Evolutionary conservation across 2,329 filamentous ascomycete genomes (phyloP).

Genomic region (Macrophomina pseudophaseolina): DNA sequence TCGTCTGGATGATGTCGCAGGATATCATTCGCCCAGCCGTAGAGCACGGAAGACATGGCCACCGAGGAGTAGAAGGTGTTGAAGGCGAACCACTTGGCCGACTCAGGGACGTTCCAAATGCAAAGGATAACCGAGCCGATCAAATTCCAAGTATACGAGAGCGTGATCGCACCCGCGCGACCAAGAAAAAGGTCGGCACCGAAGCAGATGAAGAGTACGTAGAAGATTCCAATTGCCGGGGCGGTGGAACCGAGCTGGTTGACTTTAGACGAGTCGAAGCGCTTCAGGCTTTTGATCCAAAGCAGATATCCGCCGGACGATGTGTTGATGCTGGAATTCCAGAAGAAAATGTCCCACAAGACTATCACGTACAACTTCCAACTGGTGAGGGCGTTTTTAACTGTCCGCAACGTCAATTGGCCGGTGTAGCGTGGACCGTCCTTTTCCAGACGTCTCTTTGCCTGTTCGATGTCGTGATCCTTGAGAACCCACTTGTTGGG

Average conservation of each 20-base stretch:
- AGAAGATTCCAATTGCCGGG: constrained; percentile 63
- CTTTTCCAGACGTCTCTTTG: constrained; percentile 52
- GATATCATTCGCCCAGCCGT: constrained; percentile 62
- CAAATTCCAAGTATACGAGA: constrained; percentile 57
- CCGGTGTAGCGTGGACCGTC: constrained; percentile 47
- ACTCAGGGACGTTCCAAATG: constrained; percentile 62
- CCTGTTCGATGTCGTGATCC: constrained; percentile 54
- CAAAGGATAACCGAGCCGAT: constrained; percentile 60
- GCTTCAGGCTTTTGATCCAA: constrained; percentile 62
- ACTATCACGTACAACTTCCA: constrained; percentile 59
- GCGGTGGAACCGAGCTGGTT: constrained; percentile 60
- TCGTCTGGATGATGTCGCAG: constrained; percentile 54
- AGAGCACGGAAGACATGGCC: constrained; percentile 60
- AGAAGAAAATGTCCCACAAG: constrained; percentile 61
- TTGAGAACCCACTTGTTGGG: constrained; percentile 57
- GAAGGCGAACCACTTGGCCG: constrained; percentile 61
- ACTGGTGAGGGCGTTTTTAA: constrained; percentile 45
- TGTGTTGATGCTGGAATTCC: constrained; percentile 57
- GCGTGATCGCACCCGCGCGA: constrained; percentile 61
- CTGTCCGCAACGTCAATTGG: constrained; percentile 37
- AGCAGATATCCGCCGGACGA: constrained; percentile 59
- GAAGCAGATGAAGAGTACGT: constrained; percentile 60
- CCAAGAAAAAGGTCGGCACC: constrained; percentile 59
- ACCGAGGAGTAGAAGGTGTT: constrained; percentile 56
- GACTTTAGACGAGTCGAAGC: constrained; percentile 53